Percentiles rank a stretch among this genome's conserved stretches.
phyloP scores from a whole-genome alignment of 345 rosid species.

The Linum tenue region DNA sequence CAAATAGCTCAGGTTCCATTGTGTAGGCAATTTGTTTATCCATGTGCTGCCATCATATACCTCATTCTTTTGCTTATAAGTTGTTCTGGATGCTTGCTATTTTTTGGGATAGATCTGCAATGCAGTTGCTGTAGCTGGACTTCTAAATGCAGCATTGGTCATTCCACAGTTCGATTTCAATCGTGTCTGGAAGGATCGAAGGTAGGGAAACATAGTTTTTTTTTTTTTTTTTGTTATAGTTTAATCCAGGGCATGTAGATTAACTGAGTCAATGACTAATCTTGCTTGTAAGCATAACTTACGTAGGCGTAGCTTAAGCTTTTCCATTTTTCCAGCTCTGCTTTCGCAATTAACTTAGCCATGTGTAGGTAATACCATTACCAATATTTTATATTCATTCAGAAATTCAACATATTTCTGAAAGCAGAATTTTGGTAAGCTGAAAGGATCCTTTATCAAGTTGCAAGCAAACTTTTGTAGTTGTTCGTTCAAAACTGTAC shows the following conservation, averaged over 20 bases:
- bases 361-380: too few species aligned
- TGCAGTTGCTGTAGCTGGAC: constrained; percentile 95
- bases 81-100: constrained; percentile 8
- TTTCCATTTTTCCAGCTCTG: neutral
- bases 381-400: too few species aligned
- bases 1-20: neutral
- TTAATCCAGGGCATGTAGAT: neutral
- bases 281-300: too few species aligned
- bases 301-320: neutral
- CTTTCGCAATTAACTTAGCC: neutral
- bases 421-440: too few species aligned
- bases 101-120: constrained; percentile 64
- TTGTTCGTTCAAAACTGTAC: too few species aligned
- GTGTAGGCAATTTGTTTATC: neutral
- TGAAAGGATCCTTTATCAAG: too few species aligned
- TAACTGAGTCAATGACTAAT: neutral
- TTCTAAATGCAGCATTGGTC: constrained; percentile 70
- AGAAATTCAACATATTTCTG: too few species aligned
- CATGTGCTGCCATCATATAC: neutral
- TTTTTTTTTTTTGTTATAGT: neutral
- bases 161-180: constrained; percentile 75
- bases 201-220: constrained; percentile 28
- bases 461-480: too few species aligned
- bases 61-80: neutral
- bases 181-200: constrained; percentile 81